Evolutionary conservation across 345 rosid species (phyloP).

Genomic region (Iberis pinnata): DNA sequence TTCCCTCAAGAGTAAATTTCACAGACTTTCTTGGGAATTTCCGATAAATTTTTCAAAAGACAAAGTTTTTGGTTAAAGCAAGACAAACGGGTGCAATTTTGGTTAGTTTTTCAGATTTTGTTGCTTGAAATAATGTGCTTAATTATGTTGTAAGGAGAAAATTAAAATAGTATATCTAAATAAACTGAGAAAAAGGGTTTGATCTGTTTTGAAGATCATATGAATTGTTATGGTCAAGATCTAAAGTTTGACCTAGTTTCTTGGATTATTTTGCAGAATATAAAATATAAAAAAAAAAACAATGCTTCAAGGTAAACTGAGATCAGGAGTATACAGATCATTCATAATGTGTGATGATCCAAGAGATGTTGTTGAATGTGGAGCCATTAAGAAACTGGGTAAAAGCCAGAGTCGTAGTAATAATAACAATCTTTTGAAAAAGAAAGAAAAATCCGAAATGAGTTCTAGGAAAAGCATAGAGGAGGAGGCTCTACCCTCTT

Average conservation of each 20-base stretch:
- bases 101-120: constrained; percentile 6
- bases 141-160: not conserved
- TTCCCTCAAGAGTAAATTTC: not conserved
- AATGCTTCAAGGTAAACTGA: constrained; percentile 60
- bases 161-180: too few relatives aligned
- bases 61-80: constrained; percentile 5
- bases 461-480: constrained; percentile 22
- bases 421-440: constrained; percentile 10
- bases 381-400: constrained; percentile 57
- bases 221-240: constrained; percentile 22
- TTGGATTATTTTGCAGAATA: constrained; percentile 9
- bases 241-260: constrained; percentile 22
- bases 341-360: constrained; percentile 85
- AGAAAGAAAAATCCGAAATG: constrained; percentile 31
- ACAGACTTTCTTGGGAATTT: constrained; percentile 8
- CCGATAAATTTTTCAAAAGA: not conserved
- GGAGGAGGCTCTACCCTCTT: constrained; percentile 29
- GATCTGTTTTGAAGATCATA: constrained; percentile 6
- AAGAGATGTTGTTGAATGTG: constrained; percentile 73
- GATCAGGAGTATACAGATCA: constrained; percentile 66
- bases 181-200: not conserved
- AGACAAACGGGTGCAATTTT: not conserved
- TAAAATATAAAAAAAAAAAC: not conserved
- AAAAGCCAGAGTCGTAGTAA: constrained; percentile 26
- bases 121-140: not conserved